Evolutionary conservation across 2,329 filamentous ascomycete genomes (phyloP).

Genomic region (Mariannaea elegans): DNA sequence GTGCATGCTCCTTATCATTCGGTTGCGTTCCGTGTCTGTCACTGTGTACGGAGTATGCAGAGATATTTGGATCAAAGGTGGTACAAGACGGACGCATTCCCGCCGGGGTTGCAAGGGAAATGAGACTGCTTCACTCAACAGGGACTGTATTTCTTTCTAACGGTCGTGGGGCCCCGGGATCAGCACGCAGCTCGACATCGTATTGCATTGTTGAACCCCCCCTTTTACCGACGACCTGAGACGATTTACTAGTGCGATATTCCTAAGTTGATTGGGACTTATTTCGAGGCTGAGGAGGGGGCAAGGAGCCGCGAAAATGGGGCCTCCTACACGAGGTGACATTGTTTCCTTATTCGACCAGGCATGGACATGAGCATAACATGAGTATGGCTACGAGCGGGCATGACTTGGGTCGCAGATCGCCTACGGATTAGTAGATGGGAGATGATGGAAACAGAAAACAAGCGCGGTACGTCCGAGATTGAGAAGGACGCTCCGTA

Average conservation of each 20-base stretch:
- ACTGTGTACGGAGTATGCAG: not conserved
- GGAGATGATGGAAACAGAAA: not conserved
- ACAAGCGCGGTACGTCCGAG: not conserved
- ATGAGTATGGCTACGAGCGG: conserved; percentile 2
- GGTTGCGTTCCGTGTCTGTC: not conserved
- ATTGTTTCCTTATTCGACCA: conserved; percentile 7
- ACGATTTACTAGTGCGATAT: conserved; percentile 13
- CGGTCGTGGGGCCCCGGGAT: not conserved
- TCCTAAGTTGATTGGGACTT: not conserved
- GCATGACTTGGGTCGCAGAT: conserved; percentile 8
- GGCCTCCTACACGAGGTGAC: conserved; percentile 16
- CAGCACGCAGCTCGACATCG: not conserved
- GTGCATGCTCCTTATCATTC: not conserved
- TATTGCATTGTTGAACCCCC: conserved; percentile 8
- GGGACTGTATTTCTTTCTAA: not conserved
- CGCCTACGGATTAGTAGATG: conserved; percentile 2
- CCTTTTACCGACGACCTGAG: conserved; percentile 16
- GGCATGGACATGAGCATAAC: not conserved
- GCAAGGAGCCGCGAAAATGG: conserved; percentile 2
- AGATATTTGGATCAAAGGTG: not conserved
- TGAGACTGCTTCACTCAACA: not conserved
- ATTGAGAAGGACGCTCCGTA: not conserved
- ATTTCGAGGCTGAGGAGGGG: conserved; percentile 4
- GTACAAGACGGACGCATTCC: not conserved
- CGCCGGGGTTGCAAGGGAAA: conserved; percentile 3